Percentiles rank a stretch among this genome's conserved stretches.
Evolutionary conservation across 1,284 basidiomycete species (phyloP).

Genomic region (Inonotus obliquus): DNA sequence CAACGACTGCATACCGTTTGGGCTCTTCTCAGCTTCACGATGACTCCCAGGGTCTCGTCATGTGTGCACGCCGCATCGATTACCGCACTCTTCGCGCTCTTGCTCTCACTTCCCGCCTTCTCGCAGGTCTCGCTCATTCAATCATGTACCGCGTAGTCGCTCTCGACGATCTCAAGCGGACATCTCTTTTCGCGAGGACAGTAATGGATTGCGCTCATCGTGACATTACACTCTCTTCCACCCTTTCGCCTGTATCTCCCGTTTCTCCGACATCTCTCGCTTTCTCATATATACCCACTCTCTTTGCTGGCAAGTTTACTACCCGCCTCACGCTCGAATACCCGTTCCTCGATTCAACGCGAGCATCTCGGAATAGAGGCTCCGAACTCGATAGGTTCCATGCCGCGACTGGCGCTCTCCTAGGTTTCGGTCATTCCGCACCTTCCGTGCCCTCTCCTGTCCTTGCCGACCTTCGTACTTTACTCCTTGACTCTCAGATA

Average conservation of each 20-base stretch:
- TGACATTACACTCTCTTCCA: conserved; percentile 1
- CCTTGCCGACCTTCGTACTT: conserved; percentile 8
- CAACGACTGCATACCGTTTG: not conserved
- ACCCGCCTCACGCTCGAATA: conserved; percentile 6
- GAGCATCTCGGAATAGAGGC: not conserved
- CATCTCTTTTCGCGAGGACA: conserved; percentile 10
- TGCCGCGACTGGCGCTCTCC: conserved; percentile 7
- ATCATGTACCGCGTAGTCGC: conserved; percentile 8
- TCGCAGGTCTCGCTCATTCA: conserved; percentile 6
- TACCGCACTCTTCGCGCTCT: conserved; percentile 6
- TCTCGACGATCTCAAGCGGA: not conserved
- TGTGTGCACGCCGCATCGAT: not conserved
- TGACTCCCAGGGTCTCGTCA: not conserved
- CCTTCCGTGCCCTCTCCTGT: conserved; percentile 3
- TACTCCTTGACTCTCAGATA: conserved; percentile 7
- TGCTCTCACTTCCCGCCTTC: conserved; percentile 7
- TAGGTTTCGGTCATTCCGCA: conserved; percentile 7
- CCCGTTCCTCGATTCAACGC: not conserved
- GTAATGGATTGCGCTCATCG: not conserved
- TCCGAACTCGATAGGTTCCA: not conserved
- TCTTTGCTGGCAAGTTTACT: conserved; percentile 5
- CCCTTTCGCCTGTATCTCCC: not conserved
- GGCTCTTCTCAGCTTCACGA: not conserved
- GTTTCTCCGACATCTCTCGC: not conserved
- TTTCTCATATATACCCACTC: not conserved